Evolutionary conservation across 1,284 basidiomycete species (phyloP).

Genomic region (Amylostereum chailletii): DNA sequence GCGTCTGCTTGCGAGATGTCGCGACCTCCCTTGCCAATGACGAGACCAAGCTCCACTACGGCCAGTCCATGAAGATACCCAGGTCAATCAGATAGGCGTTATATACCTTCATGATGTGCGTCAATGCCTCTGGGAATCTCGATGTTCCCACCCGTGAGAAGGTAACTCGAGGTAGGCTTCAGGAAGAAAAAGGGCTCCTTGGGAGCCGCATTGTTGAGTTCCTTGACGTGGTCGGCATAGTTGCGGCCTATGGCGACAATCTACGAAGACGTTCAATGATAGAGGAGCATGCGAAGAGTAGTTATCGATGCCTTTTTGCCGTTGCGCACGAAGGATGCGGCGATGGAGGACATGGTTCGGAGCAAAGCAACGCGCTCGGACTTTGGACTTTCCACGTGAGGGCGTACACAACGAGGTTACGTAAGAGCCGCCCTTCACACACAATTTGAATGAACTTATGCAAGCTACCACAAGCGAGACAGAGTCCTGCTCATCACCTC

Average conservation of each 20-base stretch:
- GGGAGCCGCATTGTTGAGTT: constrained; percentile 84
- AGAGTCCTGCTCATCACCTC: too few relatives aligned
- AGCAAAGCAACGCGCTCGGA: too few relatives aligned
- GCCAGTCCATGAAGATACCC: background rate
- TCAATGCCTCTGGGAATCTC: constrained; percentile 83
- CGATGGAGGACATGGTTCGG: constrained; percentile 10
- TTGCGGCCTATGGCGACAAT: constrained; percentile 89
- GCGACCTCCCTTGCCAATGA: constrained; percentile 82
- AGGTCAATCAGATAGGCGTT: background rate
- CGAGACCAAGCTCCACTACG: constrained; percentile 91
- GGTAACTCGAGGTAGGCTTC: constrained; percentile 90
- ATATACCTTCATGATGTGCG: constrained; percentile 85
- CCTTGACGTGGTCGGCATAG: constrained; percentile 83
- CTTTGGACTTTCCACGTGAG: too few relatives aligned
- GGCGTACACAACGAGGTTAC: too few relatives aligned
- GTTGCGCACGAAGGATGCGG: constrained; percentile 35
- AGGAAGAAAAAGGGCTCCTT: constrained; percentile 98
- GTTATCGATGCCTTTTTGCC: constrained; percentile 34
- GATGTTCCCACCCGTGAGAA: constrained; percentile 68
- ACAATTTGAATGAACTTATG: too few relatives aligned
- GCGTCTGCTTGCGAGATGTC: constrained; percentile 74
- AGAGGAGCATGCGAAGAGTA: background rate
- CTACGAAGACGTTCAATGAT: constrained; percentile 25
- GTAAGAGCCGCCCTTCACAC: too few relatives aligned
- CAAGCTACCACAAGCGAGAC: too few relatives aligned